A percentile compares a stretch with the other conserved stretches of the same genome.
phyloP scores from a whole-genome alignment of 129 eudicot genomes.

The Oenanthe sinensis region DNA sequence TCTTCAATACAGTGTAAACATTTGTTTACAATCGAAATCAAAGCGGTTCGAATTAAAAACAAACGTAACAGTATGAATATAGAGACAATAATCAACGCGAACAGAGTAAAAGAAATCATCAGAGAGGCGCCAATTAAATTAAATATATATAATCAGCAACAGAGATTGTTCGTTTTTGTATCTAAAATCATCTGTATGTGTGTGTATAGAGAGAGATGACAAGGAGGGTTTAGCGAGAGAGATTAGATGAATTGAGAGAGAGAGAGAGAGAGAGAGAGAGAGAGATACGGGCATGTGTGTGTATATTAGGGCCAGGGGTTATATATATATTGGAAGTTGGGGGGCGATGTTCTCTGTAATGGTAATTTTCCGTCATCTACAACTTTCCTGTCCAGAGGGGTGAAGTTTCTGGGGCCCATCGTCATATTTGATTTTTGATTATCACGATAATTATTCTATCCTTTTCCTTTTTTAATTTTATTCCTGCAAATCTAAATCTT shows the following conservation, averaged over 20 bases:
- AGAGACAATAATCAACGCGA: not conserved
- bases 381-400: not conserved
- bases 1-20: constrained; percentile 57
- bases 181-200: not conserved
- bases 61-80: constrained; percentile 30
- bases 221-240: not conserved
- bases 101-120: not conserved
- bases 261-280: not conserved
- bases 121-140: not conserved
- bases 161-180: not conserved
- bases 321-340: not conserved
- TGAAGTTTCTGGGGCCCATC: not conserved
- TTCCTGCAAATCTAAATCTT: not conserved
- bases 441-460: no score
- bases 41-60: constrained; percentile 44
- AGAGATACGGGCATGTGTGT: not conserved
- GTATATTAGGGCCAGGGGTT: not conserved
- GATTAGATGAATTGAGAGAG: not conserved
- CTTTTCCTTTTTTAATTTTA: not conserved
- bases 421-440: not conserved
- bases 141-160: no score
- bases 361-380: not conserved
- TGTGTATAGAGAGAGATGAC: not conserved
- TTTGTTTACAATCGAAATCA: constrained; percentile 27
- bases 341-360: not conserved